A percentile compares a stretch with the other conserved stretches of the same genome.
Evolutionary conservation across 768 basidiomycete genomes (phyloP).

Genomic region (Coprinellus aureogranulatus): DNA sequence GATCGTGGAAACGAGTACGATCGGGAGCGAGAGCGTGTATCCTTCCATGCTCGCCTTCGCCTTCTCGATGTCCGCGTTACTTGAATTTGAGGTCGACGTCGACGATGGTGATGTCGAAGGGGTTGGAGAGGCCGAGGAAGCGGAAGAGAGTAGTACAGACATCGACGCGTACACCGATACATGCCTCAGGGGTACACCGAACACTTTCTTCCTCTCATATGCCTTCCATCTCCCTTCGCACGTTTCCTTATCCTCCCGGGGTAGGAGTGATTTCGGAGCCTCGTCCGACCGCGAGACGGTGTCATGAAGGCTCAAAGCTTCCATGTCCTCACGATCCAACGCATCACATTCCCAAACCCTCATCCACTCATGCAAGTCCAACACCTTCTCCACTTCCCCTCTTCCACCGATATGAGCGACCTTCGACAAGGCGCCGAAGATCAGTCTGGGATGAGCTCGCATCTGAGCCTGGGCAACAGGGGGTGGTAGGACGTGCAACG

Average conservation of each 20-base stretch:
- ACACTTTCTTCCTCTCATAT: constrained; percentile 22
- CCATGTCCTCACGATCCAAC: constrained; percentile 19
- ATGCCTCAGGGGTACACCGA: constrained; percentile 34
- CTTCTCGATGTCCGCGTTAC: neutral
- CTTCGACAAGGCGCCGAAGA: constrained; percentile 15
- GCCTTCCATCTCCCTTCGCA: too few relatives aligned
- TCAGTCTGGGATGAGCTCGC: constrained; percentile 21
- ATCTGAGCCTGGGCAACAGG: constrained; percentile 1
- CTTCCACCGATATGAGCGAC: constrained; percentile 9
- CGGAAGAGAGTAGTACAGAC: constrained; percentile 21
- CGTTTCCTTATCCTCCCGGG: too few relatives aligned
- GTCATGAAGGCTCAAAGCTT: neutral
- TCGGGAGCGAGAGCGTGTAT: constrained; percentile 36
- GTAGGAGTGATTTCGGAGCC: neutral
- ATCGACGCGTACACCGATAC: constrained; percentile 34
- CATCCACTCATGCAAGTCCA: constrained; percentile 20
- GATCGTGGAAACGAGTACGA: constrained; percentile 38
- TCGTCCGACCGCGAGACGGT: neutral
- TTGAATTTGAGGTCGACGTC: too few relatives aligned
- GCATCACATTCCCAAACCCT: constrained; percentile 21
- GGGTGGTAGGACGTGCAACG: neutral
- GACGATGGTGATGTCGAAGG: too few relatives aligned
- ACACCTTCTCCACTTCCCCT: constrained; percentile 6
- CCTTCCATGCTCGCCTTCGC: constrained; percentile 17
- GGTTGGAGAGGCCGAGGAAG: too few relatives aligned